Evolutionary conservation across 2,329 filamentous ascomycete genomes (phyloP), one percentile per base, ranked within the genome.

Genomic region (Alternaria arbusti): DNA sequence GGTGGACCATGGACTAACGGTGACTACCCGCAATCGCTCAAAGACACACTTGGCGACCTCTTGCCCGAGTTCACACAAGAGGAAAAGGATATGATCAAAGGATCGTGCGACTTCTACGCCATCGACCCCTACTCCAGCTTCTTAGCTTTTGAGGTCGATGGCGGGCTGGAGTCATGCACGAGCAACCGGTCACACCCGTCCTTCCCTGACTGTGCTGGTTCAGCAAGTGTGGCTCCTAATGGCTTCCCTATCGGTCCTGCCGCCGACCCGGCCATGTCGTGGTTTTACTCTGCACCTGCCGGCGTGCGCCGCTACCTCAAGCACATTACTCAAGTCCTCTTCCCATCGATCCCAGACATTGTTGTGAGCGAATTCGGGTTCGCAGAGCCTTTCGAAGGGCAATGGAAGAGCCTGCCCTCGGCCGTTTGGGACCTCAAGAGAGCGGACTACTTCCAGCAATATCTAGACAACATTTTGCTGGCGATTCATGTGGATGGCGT

Each of bases 231-330:
- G 1, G 78, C 75, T 0, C 73, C 82, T 0, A 78, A 81, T 59
- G 81, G 81, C 6, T 85, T 85, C 65, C 82, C 82, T 2, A 70
- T 82, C 11, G 83, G 82, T 1, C 84, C 83, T 3, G 71, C 82
- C 0, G 82, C 78, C 1, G 83, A 84, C 57, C 71, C 76, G 7
- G 77, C 74, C 10, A 80, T 81, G 51, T 73, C 61, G 32, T 84
- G 83, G 83, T 70, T 84, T 12, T 79, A 78, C 68, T 76, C 68
- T 40, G 81, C 82, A 0, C 82, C 82, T 0, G 62, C 69, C 2
- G 80, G 78, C 1, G 76, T 84, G 17, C 75, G 82, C 13, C 73
- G 75, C 20, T 83, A 81, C 71, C 69, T 84, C 59, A 82, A 79
- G 40, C 70, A 78, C 49, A 81, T 84, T 46, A 83, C 81, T 0